Conservation (phyloP, 1,284 basidiomycete species). For the Ustilago shanxiensis region DNA sequence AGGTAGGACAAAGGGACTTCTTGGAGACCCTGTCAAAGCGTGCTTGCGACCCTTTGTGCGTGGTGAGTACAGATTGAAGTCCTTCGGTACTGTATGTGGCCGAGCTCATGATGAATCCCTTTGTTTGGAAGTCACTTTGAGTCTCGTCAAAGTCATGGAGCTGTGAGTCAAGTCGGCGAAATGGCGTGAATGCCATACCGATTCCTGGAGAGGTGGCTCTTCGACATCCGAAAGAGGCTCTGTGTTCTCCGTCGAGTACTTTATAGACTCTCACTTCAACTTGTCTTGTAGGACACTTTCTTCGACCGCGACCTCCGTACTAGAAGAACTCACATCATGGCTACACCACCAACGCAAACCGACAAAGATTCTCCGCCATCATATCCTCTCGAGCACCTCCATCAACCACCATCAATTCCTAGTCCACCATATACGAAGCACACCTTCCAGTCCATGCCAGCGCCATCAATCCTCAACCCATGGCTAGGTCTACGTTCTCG, state of each 20-base stretch:
- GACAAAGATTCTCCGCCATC: slow-evolving; percentile 24
- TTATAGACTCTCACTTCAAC: neutral
- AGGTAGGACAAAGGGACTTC: slow-evolving; percentile 9
- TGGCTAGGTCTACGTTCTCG: slow-evolving; percentile 85
- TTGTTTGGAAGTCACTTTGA: neutral
- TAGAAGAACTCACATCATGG: slow-evolving; percentile 13
- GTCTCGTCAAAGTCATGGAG: neutral
- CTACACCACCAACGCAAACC: neutral
- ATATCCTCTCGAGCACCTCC: slow-evolving; percentile 4
- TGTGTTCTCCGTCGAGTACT: no score
- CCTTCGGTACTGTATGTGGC: neutral
- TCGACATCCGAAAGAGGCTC: neutral
- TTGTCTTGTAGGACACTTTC: neutral
- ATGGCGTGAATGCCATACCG: no score
- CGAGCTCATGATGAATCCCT: neutral
- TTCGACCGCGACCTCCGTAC: neutral
- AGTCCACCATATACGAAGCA: slow-evolving; percentile 7
- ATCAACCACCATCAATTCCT: neutral
- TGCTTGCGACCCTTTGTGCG: neutral
- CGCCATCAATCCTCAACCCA: slow-evolving; percentile 70
- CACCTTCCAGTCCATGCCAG: neutral
- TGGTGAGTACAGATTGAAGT: neutral
- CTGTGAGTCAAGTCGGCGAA: no score
- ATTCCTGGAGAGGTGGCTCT: no score
- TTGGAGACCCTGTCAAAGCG: neutral